Conservation (phyloP, 2,329 filamentous ascomycete genomes). For the Polytolypa hystricis region DNA sequence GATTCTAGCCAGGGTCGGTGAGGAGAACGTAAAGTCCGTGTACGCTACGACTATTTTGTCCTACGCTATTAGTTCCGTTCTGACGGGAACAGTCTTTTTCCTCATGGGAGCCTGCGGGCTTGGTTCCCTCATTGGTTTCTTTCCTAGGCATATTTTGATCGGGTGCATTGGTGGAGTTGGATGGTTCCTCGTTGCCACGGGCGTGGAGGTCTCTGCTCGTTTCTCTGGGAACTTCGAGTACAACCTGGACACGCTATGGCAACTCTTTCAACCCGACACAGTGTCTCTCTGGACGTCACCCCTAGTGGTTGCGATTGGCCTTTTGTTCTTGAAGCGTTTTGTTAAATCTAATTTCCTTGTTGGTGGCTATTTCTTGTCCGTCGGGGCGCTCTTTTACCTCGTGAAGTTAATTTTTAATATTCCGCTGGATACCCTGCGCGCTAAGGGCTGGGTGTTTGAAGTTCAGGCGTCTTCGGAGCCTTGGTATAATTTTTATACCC, state of each 20-base stretch:
- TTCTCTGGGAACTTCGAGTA: constrained; percentile 79
- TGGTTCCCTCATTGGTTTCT: constrained; percentile 91
- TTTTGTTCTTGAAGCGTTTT: constrained; percentile 66
- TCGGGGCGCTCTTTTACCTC: constrained; percentile 49
- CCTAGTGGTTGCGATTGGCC: constrained; percentile 59
- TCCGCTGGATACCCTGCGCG: constrained; percentile 54
- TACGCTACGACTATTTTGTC: constrained; percentile 89
- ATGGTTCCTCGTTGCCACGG: constrained; percentile 85
- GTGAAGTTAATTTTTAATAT: constrained; percentile 46
- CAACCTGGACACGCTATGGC: constrained; percentile 61
- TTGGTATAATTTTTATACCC: constrained; percentile 95
- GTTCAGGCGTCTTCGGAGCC: constrained; percentile 74
- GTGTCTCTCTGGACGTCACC: constrained; percentile 75
- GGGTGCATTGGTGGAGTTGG: constrained; percentile 96
- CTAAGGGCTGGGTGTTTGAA: constrained; percentile 81
- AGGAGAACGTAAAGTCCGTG: constrained; percentile 70
- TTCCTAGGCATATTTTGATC: constrained; percentile 89
- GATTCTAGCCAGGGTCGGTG: constrained; percentile 67
- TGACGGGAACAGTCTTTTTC: constrained; percentile 88
- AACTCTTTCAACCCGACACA: constrained; percentile 62
- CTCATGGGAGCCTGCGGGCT: constrained; percentile 77
- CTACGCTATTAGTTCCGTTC: constrained; percentile 78
- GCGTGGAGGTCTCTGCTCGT: constrained; percentile 83
- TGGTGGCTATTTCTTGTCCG: constrained; percentile 75
- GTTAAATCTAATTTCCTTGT: constrained; percentile 75